Conservation (phyloP, 768 basidiomycete genomes). For the Termitomyces sp. region DNA sequence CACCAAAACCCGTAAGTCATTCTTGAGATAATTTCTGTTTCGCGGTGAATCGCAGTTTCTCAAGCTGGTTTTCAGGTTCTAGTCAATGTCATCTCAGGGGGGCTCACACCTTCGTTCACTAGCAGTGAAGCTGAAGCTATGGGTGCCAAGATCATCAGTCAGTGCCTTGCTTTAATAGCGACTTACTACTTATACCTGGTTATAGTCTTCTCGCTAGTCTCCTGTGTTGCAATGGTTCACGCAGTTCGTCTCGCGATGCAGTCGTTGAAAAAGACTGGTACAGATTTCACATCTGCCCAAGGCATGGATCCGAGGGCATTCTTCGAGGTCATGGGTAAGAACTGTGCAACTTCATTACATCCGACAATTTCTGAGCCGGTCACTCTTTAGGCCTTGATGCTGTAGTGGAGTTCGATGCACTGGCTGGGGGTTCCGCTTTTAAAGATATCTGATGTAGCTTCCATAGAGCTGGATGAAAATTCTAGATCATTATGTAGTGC, state of each 20-base stretch:
- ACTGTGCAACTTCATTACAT: neutral
- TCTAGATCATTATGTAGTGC: neutral
- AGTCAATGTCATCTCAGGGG: slow-evolving; percentile 77
- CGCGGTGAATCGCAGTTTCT: neutral
- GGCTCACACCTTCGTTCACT: slow-evolving; percentile 72
- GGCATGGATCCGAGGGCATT: slow-evolving; percentile 78
- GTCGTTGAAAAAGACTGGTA: slow-evolving; percentile 71
- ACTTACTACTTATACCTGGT: neutral
- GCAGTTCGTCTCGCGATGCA: slow-evolving; percentile 77
- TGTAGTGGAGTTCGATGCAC: slow-evolving; percentile 47
- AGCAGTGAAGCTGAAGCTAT: slow-evolving; percentile 59
- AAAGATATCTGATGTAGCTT: slow-evolving; percentile 33
- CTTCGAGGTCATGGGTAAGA: slow-evolving; percentile 71
- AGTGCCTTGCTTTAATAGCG: slow-evolving; percentile 18
- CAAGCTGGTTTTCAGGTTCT: slow-evolving; percentile 40
- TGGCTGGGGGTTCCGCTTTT: slow-evolving; percentile 58
- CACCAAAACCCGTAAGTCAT: slow-evolving; percentile 58
- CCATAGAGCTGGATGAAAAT: neutral
- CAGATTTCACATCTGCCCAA: slow-evolving; percentile 52
- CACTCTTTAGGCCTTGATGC: slow-evolving; percentile 41
- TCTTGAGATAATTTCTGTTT: neutral
- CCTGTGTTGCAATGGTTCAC: slow-evolving; percentile 72
- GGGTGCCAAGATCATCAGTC: slow-evolving; percentile 77
- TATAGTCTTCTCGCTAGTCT: slow-evolving; percentile 70
- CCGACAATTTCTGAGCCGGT: neutral